Conservation (phyloP, 331 rosid genomes). For the Dryas integrifolia region DNA sequence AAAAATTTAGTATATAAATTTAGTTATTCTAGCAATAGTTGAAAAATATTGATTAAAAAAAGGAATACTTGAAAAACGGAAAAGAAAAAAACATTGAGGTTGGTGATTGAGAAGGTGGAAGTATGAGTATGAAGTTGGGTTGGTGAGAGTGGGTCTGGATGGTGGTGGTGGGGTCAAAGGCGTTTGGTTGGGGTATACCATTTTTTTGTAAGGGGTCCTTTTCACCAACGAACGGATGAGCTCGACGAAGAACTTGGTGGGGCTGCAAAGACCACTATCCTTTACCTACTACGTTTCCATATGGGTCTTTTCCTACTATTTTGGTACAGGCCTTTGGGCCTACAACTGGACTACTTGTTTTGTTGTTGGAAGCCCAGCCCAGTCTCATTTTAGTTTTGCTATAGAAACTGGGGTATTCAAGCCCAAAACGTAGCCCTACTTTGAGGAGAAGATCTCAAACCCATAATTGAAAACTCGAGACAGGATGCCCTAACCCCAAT, state of each 20-base stretch:
- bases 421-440: too few relatives aligned
- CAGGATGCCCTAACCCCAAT: too few relatives aligned
- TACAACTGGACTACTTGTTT: too few relatives aligned
- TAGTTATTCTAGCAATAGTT: too few relatives aligned
- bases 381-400: too few relatives aligned
- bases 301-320: background rate
- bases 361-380: too few relatives aligned
- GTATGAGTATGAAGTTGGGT: background rate
- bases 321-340: too few relatives aligned
- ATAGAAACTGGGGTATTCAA: too few relatives aligned
- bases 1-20: too few relatives aligned
- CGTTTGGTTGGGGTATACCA: background rate
- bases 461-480: too few relatives aligned
- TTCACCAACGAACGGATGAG: conserved; percentile 7
- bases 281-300: background rate
- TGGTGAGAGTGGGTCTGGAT: conserved; percentile 14
- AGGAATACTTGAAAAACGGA: background rate
- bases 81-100: background rate
- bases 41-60: too few relatives aligned
- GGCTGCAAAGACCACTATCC: background rate
- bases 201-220: background rate
- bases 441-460: too few relatives aligned
- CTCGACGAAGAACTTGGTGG: background rate
- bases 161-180: background rate
- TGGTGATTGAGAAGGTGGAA: conserved; percentile 4